These are phyloP conservation scores for Aureobasidium lini DNA, from an alignment of 2,329 filamentous ascomycete species.

Conservation along the genomic window DNA sequence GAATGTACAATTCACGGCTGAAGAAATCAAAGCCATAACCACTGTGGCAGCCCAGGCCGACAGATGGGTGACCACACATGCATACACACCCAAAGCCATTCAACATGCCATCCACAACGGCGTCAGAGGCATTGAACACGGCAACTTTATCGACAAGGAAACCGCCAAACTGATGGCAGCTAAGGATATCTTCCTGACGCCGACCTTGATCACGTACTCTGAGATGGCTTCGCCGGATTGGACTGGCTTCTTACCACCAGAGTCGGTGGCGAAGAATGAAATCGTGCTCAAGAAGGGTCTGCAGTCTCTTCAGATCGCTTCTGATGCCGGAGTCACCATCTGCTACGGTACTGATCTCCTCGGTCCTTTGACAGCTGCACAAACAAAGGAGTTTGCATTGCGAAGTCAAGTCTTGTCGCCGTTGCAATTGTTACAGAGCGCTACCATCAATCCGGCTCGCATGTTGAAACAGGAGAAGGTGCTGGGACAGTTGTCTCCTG, in stretches of 20 bases:
- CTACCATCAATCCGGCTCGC: slow-evolving; percentile 46
- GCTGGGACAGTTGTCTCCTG: slow-evolving; percentile 45
- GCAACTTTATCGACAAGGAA: slow-evolving; percentile 54
- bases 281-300: slow-evolving; percentile 43
- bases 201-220: slow-evolving; percentile 47
- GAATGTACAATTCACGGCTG: slow-evolving; percentile 49
- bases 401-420: slow-evolving; percentile 36
- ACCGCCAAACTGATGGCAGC: slow-evolving; percentile 44
- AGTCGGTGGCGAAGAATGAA: slow-evolving; percentile 43
- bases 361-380: slow-evolving; percentile 42
- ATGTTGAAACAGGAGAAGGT: slow-evolving; percentile 40
- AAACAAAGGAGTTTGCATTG: slow-evolving; percentile 44
- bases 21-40: slow-evolving; percentile 49
- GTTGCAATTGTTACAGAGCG: slow-evolving; percentile 41
- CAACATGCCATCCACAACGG: slow-evolving; percentile 49
- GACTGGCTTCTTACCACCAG: slow-evolving; percentile 37
- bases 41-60: slow-evolving; percentile 42
- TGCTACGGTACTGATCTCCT: slow-evolving; percentile 51
- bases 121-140: slow-evolving; percentile 52
- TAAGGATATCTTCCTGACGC: slow-evolving; percentile 44
- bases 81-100: slow-evolving; percentile 50
- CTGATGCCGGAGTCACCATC: slow-evolving; percentile 47
- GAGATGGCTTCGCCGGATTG: slow-evolving; percentile 37
- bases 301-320: slow-evolving; percentile 40
- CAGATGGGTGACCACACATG: slow-evolving; percentile 47